These are phyloP conservation scores for Apiospora koreana DNA, from an alignment of 2,329 filamentous ascomycete species.

Conservation along the genomic window DNA sequence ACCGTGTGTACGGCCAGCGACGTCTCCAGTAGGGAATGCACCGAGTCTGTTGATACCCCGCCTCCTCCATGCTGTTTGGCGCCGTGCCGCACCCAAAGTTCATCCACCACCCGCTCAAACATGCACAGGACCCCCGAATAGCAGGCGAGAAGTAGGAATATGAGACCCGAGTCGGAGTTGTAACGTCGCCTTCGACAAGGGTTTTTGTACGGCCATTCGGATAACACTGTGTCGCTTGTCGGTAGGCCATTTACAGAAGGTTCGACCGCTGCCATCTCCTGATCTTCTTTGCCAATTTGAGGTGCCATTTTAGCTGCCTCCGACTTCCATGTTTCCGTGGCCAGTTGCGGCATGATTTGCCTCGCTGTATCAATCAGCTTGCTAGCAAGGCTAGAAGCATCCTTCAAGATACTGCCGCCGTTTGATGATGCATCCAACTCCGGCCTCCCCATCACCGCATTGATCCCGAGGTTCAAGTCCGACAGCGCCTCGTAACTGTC, in stretches of 20 bases:
- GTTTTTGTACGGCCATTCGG: too few relatives aligned
- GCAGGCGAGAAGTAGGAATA: constrained; percentile 3
- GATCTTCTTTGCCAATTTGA: too few relatives aligned
- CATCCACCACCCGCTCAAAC: not conserved
- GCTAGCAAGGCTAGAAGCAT: not conserved
- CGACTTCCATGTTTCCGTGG: not conserved
- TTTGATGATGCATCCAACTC: not conserved
- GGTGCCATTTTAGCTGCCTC: not conserved
- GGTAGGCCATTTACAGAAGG: too few relatives aligned
- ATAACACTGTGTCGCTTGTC: too few relatives aligned
- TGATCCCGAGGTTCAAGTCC: not conserved
- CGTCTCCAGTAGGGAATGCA: not conserved
- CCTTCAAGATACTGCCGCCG: not conserved
- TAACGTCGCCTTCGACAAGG: not conserved
- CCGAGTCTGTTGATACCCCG: not conserved
- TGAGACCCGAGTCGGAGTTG: not conserved
- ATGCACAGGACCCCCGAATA: not conserved
- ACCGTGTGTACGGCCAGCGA: not conserved
- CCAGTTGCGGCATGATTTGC: not conserved
- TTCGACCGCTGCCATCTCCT: too few relatives aligned
- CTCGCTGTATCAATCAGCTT: not conserved
- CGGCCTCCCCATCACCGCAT: not conserved
- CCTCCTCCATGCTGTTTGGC: not conserved
- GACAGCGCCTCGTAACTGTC: not conserved
- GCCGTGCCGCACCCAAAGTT: not conserved